Conservation (phyloP, 192 early-diverging fungal species). For the Entomortierella beljakovae region DNA sequence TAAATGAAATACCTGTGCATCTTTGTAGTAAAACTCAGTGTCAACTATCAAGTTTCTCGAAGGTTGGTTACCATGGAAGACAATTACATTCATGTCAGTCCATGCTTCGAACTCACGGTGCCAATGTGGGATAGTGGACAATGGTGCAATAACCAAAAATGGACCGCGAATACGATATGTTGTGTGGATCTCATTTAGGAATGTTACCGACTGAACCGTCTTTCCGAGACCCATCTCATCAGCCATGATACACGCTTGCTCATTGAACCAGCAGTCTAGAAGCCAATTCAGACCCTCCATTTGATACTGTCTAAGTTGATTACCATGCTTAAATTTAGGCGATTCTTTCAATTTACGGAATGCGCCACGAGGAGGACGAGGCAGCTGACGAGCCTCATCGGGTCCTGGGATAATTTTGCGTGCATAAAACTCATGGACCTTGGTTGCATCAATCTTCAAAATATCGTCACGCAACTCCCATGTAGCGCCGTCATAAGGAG, state of each 20-base stretch:
- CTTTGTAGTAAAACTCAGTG: slow-evolving; percentile 75
- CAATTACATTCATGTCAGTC: slow-evolving; percentile 53
- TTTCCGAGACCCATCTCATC: slow-evolving; percentile 98
- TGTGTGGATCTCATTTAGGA: slow-evolving; percentile 76
- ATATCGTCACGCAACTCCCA: slow-evolving; percentile 74
- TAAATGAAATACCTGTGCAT: slow-evolving; percentile 29
- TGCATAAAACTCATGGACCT: slow-evolving; percentile 74
- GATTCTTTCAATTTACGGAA: slow-evolving; percentile 71
- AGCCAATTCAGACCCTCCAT: slow-evolving; percentile 90
- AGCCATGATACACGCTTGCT: slow-evolving; percentile 96
- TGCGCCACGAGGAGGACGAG: slow-evolving; percentile 58
- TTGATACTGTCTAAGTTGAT: slow-evolving; percentile 79
- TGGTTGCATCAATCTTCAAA: slow-evolving; percentile 69
- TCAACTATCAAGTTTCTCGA: slow-evolving; percentile 82
- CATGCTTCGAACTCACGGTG: slow-evolving; percentile 59
- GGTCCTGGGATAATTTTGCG: slow-evolving; percentile 67
- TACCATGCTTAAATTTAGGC: slow-evolving; percentile 78
- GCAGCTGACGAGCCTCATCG: slow-evolving; percentile 57
- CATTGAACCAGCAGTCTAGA: slow-evolving; percentile 80
- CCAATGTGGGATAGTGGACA: slow-evolving; percentile 76
- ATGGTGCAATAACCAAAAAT: slow-evolving; percentile 76
- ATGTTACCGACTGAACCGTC: slow-evolving; percentile 84
- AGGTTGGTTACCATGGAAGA: slow-evolving; percentile 72
- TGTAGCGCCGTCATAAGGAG: slow-evolving; percentile 76
- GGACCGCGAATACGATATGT: slow-evolving; percentile 75